phyloP scores from a whole-genome alignment of 441 rosid species.

The Syzygium syzygioides region DNA sequence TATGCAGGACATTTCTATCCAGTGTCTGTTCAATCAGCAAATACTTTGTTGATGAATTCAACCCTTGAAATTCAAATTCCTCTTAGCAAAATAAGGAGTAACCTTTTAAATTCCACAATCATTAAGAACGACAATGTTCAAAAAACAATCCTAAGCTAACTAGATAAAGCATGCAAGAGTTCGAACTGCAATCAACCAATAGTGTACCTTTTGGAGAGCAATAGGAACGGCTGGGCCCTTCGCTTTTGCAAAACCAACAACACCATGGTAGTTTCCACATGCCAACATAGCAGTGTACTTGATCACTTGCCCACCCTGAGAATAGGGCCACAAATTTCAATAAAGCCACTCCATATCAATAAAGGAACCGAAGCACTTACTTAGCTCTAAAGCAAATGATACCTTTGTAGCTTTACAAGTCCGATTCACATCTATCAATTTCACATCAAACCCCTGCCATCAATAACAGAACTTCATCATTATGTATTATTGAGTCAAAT shows the following conservation, averaged over 20 bases:
- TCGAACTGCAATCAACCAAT: background rate
- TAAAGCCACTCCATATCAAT: background rate
- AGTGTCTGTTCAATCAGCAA: background rate
- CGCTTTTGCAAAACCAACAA: slow-evolving; percentile 87
- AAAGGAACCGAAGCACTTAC: background rate
- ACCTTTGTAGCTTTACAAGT: slow-evolving; percentile 95
- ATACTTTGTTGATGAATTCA: background rate
- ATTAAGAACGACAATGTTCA: background rate
- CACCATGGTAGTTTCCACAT: slow-evolving; percentile 89
- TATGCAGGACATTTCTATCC: background rate
- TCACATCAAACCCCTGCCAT: slow-evolving; percentile 87
- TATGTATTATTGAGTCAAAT: background rate
- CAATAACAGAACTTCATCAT: background rate
- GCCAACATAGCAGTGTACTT: slow-evolving; percentile 80
- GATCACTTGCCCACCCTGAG: slow-evolving; percentile 76
- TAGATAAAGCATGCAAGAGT: background rate
- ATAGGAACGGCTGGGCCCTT: slow-evolving; percentile 66
- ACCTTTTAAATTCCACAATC: background rate
- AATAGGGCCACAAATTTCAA: background rate
- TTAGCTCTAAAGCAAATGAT: slow-evolving; percentile 2
- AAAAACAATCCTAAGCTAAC: background rate
- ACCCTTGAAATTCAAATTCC: background rate
- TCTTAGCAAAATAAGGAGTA: background rate
- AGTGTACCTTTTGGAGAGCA: slow-evolving; percentile 83
- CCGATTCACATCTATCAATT: slow-evolving; percentile 74